Base-by-base conservation (phyloP, 2,329 filamentous ascomycete species). In the Graphilbum sp. region DNA sequence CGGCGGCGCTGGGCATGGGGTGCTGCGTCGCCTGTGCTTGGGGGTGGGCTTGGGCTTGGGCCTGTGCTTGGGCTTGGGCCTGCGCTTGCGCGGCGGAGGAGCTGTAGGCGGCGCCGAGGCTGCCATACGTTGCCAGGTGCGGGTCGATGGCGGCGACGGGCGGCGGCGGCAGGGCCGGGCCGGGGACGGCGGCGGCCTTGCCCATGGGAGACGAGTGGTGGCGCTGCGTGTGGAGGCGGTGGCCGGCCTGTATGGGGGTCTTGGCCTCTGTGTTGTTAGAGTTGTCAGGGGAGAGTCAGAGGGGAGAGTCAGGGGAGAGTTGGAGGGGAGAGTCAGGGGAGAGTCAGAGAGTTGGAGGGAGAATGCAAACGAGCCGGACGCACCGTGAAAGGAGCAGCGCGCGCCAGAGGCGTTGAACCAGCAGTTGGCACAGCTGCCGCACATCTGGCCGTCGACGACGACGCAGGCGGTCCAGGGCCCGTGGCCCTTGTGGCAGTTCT, bases 351-450 rank as follows among this genome's bases (percentile, higher is more conserved):
- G n/a, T n/a, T n/a, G n/a, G n/a, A n/a, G n/a, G n/a, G n/a, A n/a
- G n/a, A n/a, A n/a, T n/a, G n/a, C n/a, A n/a, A n/a, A n/a, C n/a
- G n/a, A n/a, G n/a, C n/a, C n/a, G n/a, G 23, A 51, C 64, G 45
- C 55, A 73, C 70, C 68, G 42, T 74, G 71, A 48, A 73, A 75
- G 13, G 69, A 73, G 43, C 71, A 75, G 36, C 70, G 56, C 10
- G 67, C 63, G 10, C 70, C 70, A 36, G 68, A 72, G 8, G 70
- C 70, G 40, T 75, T 75, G 52, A 69, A 75, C 70, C 71, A 75
- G 50, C 71, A 75, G 48, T 75, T 75, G 41, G 69, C 64, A 44
- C 71, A 75, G 47, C 67, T 72, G 10, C 71, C 70, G 41, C 67
- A 73, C 66, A 75, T 69, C 49, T 72, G 66, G 2, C 70, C 69